Base-by-base conservation (phyloP, 164 flowering plant species). In the Vitis cinerea region DNA sequence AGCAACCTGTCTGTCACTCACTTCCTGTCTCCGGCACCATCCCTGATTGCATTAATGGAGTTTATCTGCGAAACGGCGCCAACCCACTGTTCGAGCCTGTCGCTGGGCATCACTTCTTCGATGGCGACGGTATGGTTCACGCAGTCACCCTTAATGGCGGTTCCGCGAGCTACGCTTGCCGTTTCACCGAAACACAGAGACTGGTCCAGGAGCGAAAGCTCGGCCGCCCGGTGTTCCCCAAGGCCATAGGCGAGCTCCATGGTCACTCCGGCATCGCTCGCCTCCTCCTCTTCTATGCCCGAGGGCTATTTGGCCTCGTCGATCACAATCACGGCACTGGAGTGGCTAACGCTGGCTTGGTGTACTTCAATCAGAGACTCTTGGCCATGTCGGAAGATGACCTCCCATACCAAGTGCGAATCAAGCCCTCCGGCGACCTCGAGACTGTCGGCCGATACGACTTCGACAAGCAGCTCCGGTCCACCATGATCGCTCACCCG, bases 351-450 rank as follows among this genome's bases (percentile, higher is more conserved):
- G 83, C 83, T 19, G 83, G 83, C 8, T 50, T 80, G 13, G 76
- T 80, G 15, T 80, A 77, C 70, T 77, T 77, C 80, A 74, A 80
- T 37, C 30, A 52, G 64, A 64, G 78, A n/a, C 72, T 80, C 6
- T 68, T 80, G 1, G 83, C 83, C 8, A 80, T 80, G 83, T 80
- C 83, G 10, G 83, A 80, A 44, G 83, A 80, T 31, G 83, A 80
- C 63, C 63, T 77, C 9, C 83, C 83, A 13, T 80, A 80, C 61
- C 78, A 80, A 10, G 70, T 80, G 0, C 61, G 76, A 0, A 64
- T 80, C 72, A 69, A 69, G 15, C 44, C 61, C 15, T 50, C 72
- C 23, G 78, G 80, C 13, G 83, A 80, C 59, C 72, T 80, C 5
- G 59, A 77, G 62, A 80, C 83, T 0, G 73, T 72, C 8, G 83